Percentiles rank a stretch among this genome's conserved stretches.
phyloP scores from a whole-genome alignment of 2,329 filamentous ascomycete genomes.

The Aureobasidium namibiae region DNA sequence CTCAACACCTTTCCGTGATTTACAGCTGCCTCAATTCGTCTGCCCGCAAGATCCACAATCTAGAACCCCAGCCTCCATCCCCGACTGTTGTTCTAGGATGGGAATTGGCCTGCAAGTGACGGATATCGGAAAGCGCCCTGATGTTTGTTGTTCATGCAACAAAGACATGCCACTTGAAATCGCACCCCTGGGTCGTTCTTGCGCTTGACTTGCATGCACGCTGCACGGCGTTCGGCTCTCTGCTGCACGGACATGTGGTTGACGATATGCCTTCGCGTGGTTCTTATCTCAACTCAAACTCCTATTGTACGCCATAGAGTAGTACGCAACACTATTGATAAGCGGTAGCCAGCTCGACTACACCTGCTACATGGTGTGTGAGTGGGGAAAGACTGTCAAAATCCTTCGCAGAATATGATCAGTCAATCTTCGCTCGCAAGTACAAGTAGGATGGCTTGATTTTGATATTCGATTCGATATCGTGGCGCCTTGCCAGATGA shows the following conservation, averaged over 20 bases:
- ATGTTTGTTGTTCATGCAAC: not conserved
- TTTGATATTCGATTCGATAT: not conserved
- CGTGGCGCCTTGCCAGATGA: slow-evolving; percentile 11
- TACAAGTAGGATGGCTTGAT: not conserved
- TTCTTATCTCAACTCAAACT: slow-evolving; percentile 9
- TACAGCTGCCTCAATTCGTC: not conserved
- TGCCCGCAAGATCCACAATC: not conserved
- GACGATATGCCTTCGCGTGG: not conserved
- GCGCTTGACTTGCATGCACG: not conserved
- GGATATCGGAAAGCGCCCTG: not conserved
- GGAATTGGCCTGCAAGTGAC: not conserved
- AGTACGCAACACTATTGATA: slow-evolving; percentile 8
- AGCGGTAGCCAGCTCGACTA: not conserved
- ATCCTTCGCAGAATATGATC: not conserved
- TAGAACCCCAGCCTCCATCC: not conserved
- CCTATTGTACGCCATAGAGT: not conserved
- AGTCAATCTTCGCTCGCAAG: not conserved
- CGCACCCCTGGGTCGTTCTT: not conserved
- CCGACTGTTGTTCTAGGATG: not conserved
- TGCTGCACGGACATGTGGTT: not conserved
- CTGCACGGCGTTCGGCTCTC: slow-evolving; percentile 5
- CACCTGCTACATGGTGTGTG: not conserved
- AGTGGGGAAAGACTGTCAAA: not conserved
- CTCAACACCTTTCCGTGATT: not conserved
- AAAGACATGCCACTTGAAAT: not conserved